A percentile compares a stretch with the other conserved stretches of the same genome.
These are phyloP conservation scores for Taiozyma onychis DNA, from an alignment of 1,139 yeast species.

Conservation along the genomic window DNA sequence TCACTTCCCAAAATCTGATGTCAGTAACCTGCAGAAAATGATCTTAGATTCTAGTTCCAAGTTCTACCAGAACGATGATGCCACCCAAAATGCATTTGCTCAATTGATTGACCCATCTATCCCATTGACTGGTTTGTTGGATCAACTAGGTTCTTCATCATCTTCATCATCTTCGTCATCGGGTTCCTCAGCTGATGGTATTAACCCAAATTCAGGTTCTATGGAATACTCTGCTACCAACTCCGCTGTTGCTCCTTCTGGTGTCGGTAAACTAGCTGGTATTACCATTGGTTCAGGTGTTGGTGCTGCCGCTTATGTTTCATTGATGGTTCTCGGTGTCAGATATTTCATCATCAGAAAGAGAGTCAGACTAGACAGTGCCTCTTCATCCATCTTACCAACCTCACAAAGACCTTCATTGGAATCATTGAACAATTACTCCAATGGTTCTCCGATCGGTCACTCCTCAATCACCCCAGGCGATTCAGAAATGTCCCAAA, in stretches of 20 bases:
- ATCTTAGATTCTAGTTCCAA: conserved; percentile 40
- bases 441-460: conserved; percentile 23
- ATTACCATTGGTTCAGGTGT: conserved; percentile 54
- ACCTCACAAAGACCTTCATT: conserved; percentile 22
- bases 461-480: conserved; percentile 5
- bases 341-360: conserved; percentile 32
- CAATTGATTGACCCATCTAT: conserved; percentile 56
- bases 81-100: conserved; percentile 45
- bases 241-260: background rate
- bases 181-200: conserved; percentile 6
- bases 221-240: conserved; percentile 24
- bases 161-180: conserved; percentile 22
- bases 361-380: conserved; percentile 18
- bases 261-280: conserved; percentile 17
- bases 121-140: conserved; percentile 50
- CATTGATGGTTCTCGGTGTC: conserved; percentile 39
- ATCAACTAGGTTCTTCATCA: conserved; percentile 17
- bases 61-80: conserved; percentile 45
- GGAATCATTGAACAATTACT: conserved; percentile 23
- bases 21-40: conserved; percentile 38
- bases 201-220: conserved; percentile 25
- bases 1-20: conserved; percentile 53
- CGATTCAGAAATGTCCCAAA: conserved; percentile 18
- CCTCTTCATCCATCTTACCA: conserved; percentile 17
- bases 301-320: conserved; percentile 55